Evolutionary conservation across 805 yeast genomes (phyloP), one percentile per base, ranked within the genome.

Genomic region (Spencermartinsiella europaea): DNA sequence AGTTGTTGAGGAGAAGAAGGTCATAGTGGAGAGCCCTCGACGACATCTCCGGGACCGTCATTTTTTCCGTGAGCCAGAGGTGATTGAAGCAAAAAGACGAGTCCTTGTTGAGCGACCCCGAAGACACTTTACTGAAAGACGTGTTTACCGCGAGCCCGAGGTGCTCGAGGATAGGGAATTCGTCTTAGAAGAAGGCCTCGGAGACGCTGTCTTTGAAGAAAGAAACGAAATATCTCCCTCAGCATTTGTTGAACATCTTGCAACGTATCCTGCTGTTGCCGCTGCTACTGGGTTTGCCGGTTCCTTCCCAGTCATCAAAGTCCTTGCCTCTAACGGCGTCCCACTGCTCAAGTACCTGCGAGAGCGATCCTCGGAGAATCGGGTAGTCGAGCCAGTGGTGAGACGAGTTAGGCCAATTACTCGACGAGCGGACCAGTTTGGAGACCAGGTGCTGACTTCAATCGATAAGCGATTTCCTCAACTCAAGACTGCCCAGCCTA

Each of bases 391-490:
- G 44, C 70, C 70, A 27, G 54, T 65, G 5, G 60, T 64, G 31
- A 65, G 65, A 44, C 54, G 65, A 16, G 64, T 76, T 12, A 66
- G 72, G 45, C 76, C 79, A 17, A 68, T 76, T 4, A 63, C 78
- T 37, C 59, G 63, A 40, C 64, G 70, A 38, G 71, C 74, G 20
- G 85, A 85, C 62, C 71, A 68, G 44, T 62, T 68, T 25, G 72
- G 81, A n/a, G 83, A 84, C 54, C 56, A 67, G 25, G 66, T 77
- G n/a, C 75, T 89, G 55, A 62, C 60, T 47, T 60, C 69, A 31
- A 67, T 87, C 37, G 96, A 89, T 57, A 61, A 64, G 49, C 60
- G 66, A 36, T 67, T 78, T 17, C 95, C 95, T 2, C 68, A 70
- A 34, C 65, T 81, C 46, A 78, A 79, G 66, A 74, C 83, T 1